phyloP scores from a whole-genome alignment of 1,139 yeast species.

The Nakaseomyces uthaithaninus region DNA sequence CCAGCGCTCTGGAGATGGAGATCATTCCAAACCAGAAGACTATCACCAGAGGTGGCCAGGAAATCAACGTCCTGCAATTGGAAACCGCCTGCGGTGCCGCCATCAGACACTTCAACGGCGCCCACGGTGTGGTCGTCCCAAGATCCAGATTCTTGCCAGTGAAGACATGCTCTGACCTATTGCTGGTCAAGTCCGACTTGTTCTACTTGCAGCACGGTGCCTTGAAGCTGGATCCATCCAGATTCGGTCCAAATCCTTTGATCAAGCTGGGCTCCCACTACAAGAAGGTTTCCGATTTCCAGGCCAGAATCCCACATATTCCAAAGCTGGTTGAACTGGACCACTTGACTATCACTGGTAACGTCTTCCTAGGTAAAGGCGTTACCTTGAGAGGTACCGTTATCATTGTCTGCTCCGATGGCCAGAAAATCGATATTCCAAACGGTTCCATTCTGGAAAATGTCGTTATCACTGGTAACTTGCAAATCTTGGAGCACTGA shows the following conservation, averaged over 20 bases:
- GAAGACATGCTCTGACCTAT: constrained; percentile 89
- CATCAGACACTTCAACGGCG: constrained; percentile 87
- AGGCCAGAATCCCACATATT: constrained; percentile 84
- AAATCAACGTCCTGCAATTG: constrained; percentile 81
- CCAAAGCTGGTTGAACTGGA: constrained; percentile 94
- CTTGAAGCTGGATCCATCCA: constrained; percentile 67
- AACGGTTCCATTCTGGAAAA: constrained; percentile 91
- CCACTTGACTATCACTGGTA: constrained; percentile 95
- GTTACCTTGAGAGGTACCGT: constrained; percentile 95
- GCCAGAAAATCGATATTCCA: constrained; percentile 94
- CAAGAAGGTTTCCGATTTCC: constrained; percentile 91
- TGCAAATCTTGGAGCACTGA: constrained; percentile 88
- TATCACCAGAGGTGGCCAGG: constrained; percentile 65
- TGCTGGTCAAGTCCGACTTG: constrained; percentile 92
- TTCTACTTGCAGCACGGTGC: constrained; percentile 91
- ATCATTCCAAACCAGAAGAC: constrained; percentile 92
- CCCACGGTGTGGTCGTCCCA: constrained; percentile 98
- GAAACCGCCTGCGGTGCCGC: constrained; percentile 99
- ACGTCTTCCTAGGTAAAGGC: constrained; percentile 82
- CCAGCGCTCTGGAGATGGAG: constrained; percentile 77
- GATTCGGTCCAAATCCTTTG: constrained; percentile 91
- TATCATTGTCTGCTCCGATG: constrained; percentile 94
- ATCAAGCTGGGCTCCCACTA: constrained; percentile 94
- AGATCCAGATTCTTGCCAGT: constrained; percentile 97
- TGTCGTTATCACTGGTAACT: constrained; percentile 94